Conservation (phyloP, 2,329 filamentous ascomycete species). For the Sclerotinia subarctica region DNA sequence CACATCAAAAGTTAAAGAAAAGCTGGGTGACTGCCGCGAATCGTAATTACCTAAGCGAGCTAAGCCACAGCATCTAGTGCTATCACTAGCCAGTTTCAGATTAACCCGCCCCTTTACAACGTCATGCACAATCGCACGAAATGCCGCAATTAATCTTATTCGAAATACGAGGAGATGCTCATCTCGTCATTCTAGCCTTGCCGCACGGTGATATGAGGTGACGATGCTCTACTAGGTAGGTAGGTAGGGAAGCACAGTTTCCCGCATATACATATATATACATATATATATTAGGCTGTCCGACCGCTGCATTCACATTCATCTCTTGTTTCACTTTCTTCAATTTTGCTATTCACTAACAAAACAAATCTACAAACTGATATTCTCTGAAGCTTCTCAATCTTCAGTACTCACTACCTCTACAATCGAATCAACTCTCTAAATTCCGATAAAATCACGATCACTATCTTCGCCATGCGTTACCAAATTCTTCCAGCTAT, state of each 20-base stretch:
- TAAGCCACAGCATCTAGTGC: not conserved
- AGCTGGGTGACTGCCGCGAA: not conserved
- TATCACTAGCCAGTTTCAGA: not conserved
- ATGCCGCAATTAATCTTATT: not conserved
- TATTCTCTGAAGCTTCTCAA: not conserved
- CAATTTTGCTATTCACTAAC: not conserved
- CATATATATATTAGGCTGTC: not conserved
- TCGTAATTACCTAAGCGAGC: not conserved
- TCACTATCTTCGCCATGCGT: conserved; percentile 15
- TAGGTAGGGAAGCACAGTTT: not conserved
- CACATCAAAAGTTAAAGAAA: not conserved
- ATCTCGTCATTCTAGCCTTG: not conserved
- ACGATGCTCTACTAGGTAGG: not conserved
- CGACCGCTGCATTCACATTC: not conserved
- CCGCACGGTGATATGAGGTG: not conserved
- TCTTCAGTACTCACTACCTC: not conserved
- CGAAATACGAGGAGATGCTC: conserved; percentile 3
- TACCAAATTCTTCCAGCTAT: conserved; percentile 17
- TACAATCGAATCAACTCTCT: not conserved
- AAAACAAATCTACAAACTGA: not conserved
- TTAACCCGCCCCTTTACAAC: not conserved
- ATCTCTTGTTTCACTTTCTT: not conserved
- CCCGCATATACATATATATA: not conserved
- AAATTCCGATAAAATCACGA: not conserved
- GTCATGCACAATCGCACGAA: not conserved